Base-by-base conservation (phyloP, 192 early-diverging fungal species). In the Gaertneriomyces semiglobifer region DNA sequence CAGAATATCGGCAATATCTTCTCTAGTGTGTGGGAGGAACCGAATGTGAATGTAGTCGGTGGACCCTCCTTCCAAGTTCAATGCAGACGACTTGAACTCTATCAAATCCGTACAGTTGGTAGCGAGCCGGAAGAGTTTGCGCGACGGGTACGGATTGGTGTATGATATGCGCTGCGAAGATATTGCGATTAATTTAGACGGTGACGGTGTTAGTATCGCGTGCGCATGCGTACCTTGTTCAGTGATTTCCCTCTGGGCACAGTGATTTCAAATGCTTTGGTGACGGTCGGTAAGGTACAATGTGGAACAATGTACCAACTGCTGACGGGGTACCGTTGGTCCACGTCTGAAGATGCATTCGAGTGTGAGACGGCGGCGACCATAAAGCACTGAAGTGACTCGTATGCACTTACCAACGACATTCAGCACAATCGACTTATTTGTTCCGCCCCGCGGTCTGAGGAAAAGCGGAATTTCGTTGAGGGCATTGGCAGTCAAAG, bases 81-180 rank as follows among this genome's bases (percentile, higher is more conserved):
- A n/a, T 20, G 63, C 18, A 7, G 54, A 40, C 2, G 72, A 63
- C 46, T 79, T 79, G 58, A 84, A 84, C 43, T 79, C 66, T 6
- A 84, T 64, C 0, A 84, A 62, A 51, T 79, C 50, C 12, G 73
- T 65, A 14, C 47, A 58, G 43, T 74, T 71, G 7, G 82, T 81
- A 53, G 67, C 58, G 33, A 84, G 74, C 12, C 16, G 53, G 52
- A 84, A 77, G 12, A 45, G 44, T 45, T 79, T 79, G 20, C 33
- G 53, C 7, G 63, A 68, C 3, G 63, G 40, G 72, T 79, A 84
- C n/a, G 79, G 79, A 62, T 84, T 84, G 33, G 77, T 81, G 66
- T 81, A 84, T 41, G 61, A 69, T n/a, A 84, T 77, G 8, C 78
- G 61, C 82, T 82, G 65, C 16, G 18, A 20, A 60, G 14, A 20